Base-by-base conservation (phyloP, 257 asterid genomes). In the Orobanche coerulescens region DNA sequence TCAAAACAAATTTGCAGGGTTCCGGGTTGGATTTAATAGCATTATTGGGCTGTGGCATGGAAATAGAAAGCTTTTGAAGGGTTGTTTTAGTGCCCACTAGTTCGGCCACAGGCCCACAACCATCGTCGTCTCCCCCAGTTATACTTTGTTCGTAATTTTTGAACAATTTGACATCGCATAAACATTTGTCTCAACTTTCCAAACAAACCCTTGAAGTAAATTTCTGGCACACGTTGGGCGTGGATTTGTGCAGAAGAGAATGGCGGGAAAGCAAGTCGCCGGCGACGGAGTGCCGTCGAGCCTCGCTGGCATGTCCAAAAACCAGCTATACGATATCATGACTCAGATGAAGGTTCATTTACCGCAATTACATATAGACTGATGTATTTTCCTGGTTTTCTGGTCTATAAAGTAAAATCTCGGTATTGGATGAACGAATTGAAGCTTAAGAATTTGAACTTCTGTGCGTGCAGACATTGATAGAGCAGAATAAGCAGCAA, bases 401-500 rank as follows among this genome's bases (percentile, higher is more conserved):
- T 15, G 31, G 43, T 36, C 40, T 15, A 14, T 20, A 37, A 43
- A 9, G 11, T 25, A 2, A 33, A 46, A 19, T 9, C 18, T 44
- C 47, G 61, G 51, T 18, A 39, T 36, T 39, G 64, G 50, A 24
- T 78, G 57, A 34, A 52, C 48, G 39, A n/a, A 20, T 31, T 61
- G 30, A 44, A 54, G 37, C 25, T 30, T 61, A 20, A 50, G 6
- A 28, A 49, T 16, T 53, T 63, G 50, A 34, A 11, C 60, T 33
- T 26, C n/a, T 31, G 49, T 63, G 47, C 37, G 6, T 73, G 81
- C 80, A 88, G 99, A 54, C 80, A 26, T 76, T 89, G 75, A 81
- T 89, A 63, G 96, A 84, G 70, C 90, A 93, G 82, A 89, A 93
- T 79, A 86, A 77, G 81, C 84, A 86, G 16, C 99, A 93, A 75